Conservation (phyloP, 805 yeast genomes). For the Hagleromyces aurorensis region DNA sequence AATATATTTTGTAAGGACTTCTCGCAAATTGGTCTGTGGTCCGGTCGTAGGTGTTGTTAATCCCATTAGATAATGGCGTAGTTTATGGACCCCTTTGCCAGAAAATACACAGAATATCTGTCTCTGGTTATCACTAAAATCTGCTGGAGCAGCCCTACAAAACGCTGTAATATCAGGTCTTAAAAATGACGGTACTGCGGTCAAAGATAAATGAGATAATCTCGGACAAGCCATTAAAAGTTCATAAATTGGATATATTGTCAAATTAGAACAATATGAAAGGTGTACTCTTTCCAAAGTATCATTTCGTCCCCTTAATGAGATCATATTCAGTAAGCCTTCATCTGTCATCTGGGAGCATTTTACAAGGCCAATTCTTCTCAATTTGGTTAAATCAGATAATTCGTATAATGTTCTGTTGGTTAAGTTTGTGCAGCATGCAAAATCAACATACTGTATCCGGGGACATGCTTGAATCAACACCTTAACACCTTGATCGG, state of each 20-base stretch:
- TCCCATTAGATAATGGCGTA: slow-evolving; percentile 60
- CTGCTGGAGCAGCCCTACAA: slow-evolving; percentile 90
- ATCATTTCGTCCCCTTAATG: slow-evolving; percentile 63
- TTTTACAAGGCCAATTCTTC: slow-evolving; percentile 90
- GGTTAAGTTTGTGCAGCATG: slow-evolving; percentile 87
- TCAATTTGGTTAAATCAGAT: slow-evolving; percentile 66
- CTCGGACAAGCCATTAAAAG: slow-evolving; percentile 75
- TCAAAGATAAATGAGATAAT: slow-evolving; percentile 81
- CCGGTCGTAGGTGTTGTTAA: slow-evolving; percentile 30
- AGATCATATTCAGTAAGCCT: slow-evolving; percentile 64
- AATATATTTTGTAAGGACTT: slow-evolving; percentile 26
- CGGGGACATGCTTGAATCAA: slow-evolving; percentile 73
- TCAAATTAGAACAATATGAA: slow-evolving; percentile 78
- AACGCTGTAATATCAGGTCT: slow-evolving; percentile 76
- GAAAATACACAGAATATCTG: slow-evolving; percentile 86
- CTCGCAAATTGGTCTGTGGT: slow-evolving; percentile 29
- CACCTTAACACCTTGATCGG: slow-evolving; percentile 77
- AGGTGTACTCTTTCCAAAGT: slow-evolving; percentile 88
- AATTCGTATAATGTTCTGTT: slow-evolving; percentile 72
- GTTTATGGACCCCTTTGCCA: slow-evolving; percentile 75
- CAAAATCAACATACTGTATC: slow-evolving; percentile 87
- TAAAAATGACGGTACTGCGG: slow-evolving; percentile 87
- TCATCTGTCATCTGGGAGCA: slow-evolving; percentile 82
- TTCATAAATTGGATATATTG: slow-evolving; percentile 68
- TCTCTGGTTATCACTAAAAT: slow-evolving; percentile 80